A percentile compares a stretch with the other conserved stretches of the same genome.
phyloP scores from a whole-genome alignment of 306 rosid species.

The Vigna mungo region DNA sequence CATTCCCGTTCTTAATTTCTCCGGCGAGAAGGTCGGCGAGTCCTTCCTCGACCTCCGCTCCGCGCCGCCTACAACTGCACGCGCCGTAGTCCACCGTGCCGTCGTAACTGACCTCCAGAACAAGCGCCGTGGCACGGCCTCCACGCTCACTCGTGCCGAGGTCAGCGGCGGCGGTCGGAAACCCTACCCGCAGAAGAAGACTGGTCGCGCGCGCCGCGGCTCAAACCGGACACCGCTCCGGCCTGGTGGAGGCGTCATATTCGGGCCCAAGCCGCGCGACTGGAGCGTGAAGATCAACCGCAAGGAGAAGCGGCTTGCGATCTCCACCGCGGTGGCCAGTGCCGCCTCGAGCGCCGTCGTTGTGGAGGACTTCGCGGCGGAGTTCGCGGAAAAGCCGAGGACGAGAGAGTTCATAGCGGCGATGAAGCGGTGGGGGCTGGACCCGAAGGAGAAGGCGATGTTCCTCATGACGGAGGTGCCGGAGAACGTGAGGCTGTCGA shows the following conservation, averaged over 20 bases:
- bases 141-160: slow-evolving; percentile 86
- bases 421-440: slow-evolving; percentile 87
- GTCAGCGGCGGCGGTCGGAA: slow-evolving; percentile 88
- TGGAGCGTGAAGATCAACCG: slow-evolving; percentile 88
- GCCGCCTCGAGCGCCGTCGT: slow-evolving; percentile 77
- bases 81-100: slow-evolving; percentile 95
- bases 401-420: slow-evolving; percentile 89
- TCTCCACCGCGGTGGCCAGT: slow-evolving; percentile 84
- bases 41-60: slow-evolving; percentile 71
- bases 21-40: slow-evolving; percentile 81
- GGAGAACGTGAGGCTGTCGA: slow-evolving; percentile 70
- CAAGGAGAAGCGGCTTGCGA: slow-evolving; percentile 90
- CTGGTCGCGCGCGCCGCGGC: slow-evolving; percentile 86
- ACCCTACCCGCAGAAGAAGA: slow-evolving; percentile 86
- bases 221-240: slow-evolving; percentile 81
- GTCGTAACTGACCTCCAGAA: slow-evolving; percentile 85
- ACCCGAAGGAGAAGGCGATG: slow-evolving; percentile 78
- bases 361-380: slow-evolving; percentile 79
- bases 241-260: slow-evolving; percentile 89
- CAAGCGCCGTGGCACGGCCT: slow-evolving; percentile 97
- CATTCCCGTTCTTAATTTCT: slow-evolving; percentile 80
- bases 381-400: slow-evolving; percentile 82
- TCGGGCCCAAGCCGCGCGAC: slow-evolving; percentile 92
- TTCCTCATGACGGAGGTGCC: slow-evolving; percentile 77
- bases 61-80: slow-evolving; percentile 82